These are phyloP conservation scores for Firmiana major DNA, from an alignment of 345 rosid species.

Conservation along the genomic window DNA sequence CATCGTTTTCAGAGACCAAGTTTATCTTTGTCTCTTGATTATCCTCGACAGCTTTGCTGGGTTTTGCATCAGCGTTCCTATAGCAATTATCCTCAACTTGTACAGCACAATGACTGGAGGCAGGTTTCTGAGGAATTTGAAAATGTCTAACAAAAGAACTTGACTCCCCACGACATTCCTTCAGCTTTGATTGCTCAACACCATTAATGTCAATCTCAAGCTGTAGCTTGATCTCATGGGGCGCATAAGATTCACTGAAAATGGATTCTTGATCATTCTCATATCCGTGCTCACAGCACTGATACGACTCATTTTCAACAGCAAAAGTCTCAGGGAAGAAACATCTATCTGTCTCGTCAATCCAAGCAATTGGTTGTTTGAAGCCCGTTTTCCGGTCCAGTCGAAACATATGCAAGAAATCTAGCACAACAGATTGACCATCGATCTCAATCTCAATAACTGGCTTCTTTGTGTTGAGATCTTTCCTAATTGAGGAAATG, in stretches of 20 bases:
- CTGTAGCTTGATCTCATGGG: slow-evolving; percentile 71
- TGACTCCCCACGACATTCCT: slow-evolving; percentile 80
- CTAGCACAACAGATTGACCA: slow-evolving; percentile 51
- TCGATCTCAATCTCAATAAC: slow-evolving; percentile 49
- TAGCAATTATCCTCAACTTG: slow-evolving; percentile 49
- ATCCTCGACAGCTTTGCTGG: slow-evolving; percentile 30
- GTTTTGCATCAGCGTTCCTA: slow-evolving; percentile 37
- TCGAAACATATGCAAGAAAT: slow-evolving; percentile 77
- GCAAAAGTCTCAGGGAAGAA: slow-evolving; percentile 74
- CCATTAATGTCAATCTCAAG: slow-evolving; percentile 78
- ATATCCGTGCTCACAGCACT: slow-evolving; percentile 36
- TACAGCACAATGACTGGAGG: slow-evolving; percentile 14
- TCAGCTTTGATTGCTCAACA: slow-evolving; percentile 38
- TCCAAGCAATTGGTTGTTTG: slow-evolving; percentile 84
- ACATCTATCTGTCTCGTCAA: slow-evolving; percentile 69
- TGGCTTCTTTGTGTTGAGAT: slow-evolving; percentile 62
- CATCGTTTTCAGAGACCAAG: not conserved
- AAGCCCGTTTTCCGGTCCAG: slow-evolving; percentile 63
- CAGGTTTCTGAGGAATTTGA: slow-evolving; percentile 37
- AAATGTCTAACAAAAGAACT: slow-evolving; percentile 38
- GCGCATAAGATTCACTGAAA: slow-evolving; percentile 23
- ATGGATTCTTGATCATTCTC: slow-evolving; percentile 24
- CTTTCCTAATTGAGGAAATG: slow-evolving; percentile 40
- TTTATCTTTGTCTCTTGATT: slow-evolving; percentile 25
- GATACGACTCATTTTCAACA: slow-evolving; percentile 34